Evolutionary conservation across 1,284 basidiomycete genomes (phyloP).

Genomic region (Sanguinoderma infundibulare): DNA sequence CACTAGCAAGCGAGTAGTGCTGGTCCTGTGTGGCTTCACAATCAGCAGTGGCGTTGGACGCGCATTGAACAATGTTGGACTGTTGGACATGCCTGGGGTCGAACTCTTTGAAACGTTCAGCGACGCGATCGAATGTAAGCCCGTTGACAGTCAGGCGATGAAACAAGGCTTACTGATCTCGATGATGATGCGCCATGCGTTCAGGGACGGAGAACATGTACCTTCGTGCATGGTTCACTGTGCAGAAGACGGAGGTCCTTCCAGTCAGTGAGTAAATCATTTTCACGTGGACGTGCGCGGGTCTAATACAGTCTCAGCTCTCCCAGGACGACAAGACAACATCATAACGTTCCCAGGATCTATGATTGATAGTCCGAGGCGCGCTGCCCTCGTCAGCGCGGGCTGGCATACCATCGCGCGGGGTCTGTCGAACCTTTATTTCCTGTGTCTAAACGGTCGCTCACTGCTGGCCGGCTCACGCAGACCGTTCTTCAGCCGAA

Average conservation of each 20-base stretch:
- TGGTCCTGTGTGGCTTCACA: conserved; percentile 89
- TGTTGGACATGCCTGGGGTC: conserved; percentile 79
- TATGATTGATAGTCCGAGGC: conserved; percentile 74
- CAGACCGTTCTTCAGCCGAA: conserved; percentile 33
- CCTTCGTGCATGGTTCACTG: conserved; percentile 74
- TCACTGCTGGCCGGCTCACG: neutral
- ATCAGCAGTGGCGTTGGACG: conserved; percentile 67
- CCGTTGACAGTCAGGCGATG: neutral
- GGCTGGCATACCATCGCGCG: conserved; percentile 72
- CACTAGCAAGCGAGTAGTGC: conserved; percentile 73
- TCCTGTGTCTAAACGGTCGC: neutral
- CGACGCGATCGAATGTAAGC: conserved; percentile 91
- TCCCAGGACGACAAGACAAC: conserved; percentile 60
- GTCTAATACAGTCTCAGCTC: conserved; percentile 39
- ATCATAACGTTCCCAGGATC: conserved; percentile 58
- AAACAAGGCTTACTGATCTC: neutral
- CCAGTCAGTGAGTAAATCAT: conserved; percentile 37
- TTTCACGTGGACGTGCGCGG: neutral
- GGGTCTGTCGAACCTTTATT: conserved; percentile 41
- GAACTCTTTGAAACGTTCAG: conserved; percentile 87
- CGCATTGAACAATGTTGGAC: conserved; percentile 74
- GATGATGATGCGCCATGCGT: neutral
- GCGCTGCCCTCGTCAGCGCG: conserved; percentile 76
- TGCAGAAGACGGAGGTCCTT: conserved; percentile 57
- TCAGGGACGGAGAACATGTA: conserved; percentile 91